A percentile compares a stretch with the other conserved stretches of the same genome.
Evolutionary conservation across 2,329 filamentous ascomycete genomes (phyloP).

Genomic region (Fusarium haematococcum): DNA sequence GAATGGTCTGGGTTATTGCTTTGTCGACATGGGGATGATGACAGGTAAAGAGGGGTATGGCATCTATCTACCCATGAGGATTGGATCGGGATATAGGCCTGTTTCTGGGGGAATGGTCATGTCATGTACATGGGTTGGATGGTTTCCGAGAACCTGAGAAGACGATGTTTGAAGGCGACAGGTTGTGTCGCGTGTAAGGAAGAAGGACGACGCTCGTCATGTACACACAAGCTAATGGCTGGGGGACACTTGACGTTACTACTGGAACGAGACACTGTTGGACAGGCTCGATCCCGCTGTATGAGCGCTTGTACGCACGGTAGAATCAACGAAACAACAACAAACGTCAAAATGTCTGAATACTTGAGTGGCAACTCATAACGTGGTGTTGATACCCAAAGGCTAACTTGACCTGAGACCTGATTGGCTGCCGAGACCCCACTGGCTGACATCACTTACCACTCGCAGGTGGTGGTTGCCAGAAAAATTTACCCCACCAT

Average conservation of each 20-base stretch:
- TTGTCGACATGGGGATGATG: slow-evolving; percentile 34
- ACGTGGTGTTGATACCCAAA: slow-evolving; percentile 1
- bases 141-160: slow-evolving; percentile 25
- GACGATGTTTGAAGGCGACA: slow-evolving; percentile 12
- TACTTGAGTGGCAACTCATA: background rate
- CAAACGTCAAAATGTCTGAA: background rate
- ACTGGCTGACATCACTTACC: slow-evolving; percentile 49
- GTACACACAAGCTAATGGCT: slow-evolving; percentile 21
- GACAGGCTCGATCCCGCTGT: slow-evolving; percentile 3
- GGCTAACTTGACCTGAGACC: background rate
- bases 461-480: slow-evolving; percentile 19
- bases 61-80: slow-evolving; percentile 20
- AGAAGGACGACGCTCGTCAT: slow-evolving; percentile 23
- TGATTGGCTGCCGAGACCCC: slow-evolving; percentile 23
- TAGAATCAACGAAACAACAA: slow-evolving; percentile 26
- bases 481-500: slow-evolving; percentile 57
- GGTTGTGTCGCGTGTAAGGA: slow-evolving; percentile 20
- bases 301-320: slow-evolving; percentile 21
- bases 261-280: slow-evolving; percentile 9
- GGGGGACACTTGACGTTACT: slow-evolving; percentile 14
- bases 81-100: slow-evolving; percentile 38
- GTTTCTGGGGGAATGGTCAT: slow-evolving; percentile 18
- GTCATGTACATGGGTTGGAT: slow-evolving; percentile 36
- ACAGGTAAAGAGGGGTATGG: slow-evolving; percentile 8
- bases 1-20: slow-evolving; percentile 32